A percentile compares a stretch with the other conserved stretches of the same genome.
Conservation (phyloP, 2,329 filamentous ascomycete genomes). For the Aspergillus flavus region DNA sequence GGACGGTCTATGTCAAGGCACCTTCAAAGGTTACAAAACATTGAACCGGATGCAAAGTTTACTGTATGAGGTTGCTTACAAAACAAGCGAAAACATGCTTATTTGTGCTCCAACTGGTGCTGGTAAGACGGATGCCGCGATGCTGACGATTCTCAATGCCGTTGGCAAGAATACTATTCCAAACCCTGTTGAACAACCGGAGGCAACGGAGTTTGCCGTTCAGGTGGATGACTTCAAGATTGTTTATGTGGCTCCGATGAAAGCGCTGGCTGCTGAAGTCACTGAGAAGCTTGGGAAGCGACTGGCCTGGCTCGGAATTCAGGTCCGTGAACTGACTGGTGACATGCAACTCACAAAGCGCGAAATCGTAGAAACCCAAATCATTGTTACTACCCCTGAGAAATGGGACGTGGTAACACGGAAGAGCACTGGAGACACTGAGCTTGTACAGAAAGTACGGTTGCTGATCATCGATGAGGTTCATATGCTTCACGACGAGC, state of each 20-base stretch:
- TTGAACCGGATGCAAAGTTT: conserved; percentile 98
- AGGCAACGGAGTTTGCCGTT: conserved; percentile 79
- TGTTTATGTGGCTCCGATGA: conserved; percentile 98
- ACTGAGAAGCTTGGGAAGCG: conserved; percentile 92
- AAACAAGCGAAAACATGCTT: conserved; percentile 96
- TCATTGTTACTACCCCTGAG: conserved; percentile 97
- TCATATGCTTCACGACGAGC: conserved; percentile 98
- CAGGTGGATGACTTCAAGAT: conserved; percentile 91
- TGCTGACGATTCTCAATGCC: conserved; percentile 91
- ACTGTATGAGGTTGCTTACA: conserved; percentile 92
- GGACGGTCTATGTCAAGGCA: conserved; percentile 86
- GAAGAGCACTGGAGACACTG: conserved; percentile 95
- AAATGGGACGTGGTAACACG: conserved; percentile 99
- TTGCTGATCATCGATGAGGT: conserved; percentile 98
- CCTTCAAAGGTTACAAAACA: conserved; percentile 89
- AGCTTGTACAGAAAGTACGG: conserved; percentile 94
- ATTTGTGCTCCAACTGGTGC: conserved; percentile 97
- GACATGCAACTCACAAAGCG: conserved; percentile 98
- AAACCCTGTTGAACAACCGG: conserved; percentile 73
- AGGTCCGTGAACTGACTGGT: conserved; percentile 90
- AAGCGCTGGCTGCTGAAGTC: conserved; percentile 92
- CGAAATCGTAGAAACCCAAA: conserved; percentile 93
- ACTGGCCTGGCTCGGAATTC: conserved; percentile 88
- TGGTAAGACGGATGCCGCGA: conserved; percentile 97
- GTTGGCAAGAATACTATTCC: conserved; percentile 83